These are phyloP conservation scores for Margaritispora aquatica DNA, from an alignment of 495 filamentous ascomycete species.

Conservation along the genomic window DNA sequence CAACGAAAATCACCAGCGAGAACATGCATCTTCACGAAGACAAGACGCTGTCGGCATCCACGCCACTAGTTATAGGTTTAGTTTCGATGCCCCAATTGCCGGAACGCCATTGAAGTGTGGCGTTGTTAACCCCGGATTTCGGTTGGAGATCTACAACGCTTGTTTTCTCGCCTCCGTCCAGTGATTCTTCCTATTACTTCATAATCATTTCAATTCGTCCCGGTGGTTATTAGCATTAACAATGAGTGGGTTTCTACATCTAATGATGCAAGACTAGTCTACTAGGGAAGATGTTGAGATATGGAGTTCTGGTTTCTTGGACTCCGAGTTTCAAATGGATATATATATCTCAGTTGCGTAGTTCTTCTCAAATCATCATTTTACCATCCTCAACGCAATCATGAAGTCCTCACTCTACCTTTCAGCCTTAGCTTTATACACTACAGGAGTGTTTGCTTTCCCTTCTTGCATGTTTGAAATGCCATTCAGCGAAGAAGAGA, in stretches of 20 bases:
- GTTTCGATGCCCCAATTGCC: not conserved
- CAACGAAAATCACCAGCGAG: no score
- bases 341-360: no score
- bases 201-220: not conserved
- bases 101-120: not conserved
- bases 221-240: no score
- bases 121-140: not conserved
- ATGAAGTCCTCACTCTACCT: conserved; percentile 9
- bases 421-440: not conserved
- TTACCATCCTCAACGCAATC: not conserved
- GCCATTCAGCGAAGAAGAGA: conserved; percentile 9
- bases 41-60: no score
- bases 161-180: not conserved
- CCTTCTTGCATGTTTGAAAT: conserved; percentile 10
- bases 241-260: not conserved
- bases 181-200: not conserved
- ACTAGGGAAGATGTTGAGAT: not conserved
- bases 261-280: not conserved
- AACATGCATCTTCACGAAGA: no score
- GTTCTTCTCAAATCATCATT: no score
- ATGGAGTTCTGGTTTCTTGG: no score
- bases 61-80: no score
- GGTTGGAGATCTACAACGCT: not conserved
- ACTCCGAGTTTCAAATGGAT: no score
- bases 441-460: conserved; percentile 3